A percentile compares a stretch with the other conserved stretches of the same genome.
phyloP scores from a whole-genome alignment of 495 filamentous ascomycete genomes.

The Penicillium soppii region DNA sequence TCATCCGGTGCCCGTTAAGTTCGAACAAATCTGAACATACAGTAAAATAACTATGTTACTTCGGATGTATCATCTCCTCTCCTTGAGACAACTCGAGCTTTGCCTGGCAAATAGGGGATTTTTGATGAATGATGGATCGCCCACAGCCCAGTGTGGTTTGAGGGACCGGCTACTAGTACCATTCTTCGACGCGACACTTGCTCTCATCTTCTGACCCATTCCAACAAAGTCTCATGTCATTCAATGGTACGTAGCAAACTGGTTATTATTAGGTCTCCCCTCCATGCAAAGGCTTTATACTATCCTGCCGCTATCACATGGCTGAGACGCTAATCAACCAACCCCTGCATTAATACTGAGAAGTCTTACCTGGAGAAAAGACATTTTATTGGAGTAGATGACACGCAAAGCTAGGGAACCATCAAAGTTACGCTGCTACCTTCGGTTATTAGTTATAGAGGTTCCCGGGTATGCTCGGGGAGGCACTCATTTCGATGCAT shows the following conservation, averaged over 20 bases:
- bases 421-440: not conserved
- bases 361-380: not conserved
- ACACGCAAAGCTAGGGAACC: not conserved
- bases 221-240: not conserved
- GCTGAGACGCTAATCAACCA: not conserved
- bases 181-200: not conserved
- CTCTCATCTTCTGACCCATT: not conserved
- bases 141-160: not conserved
- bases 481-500: not conserved
- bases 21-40: no score
- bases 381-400: not conserved
- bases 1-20: not conserved
- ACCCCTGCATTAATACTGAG: constrained; percentile 2
- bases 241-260: not conserved
- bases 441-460: not conserved
- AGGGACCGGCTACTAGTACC: not conserved
- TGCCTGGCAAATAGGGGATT: not conserved
- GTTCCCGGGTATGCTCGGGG: not conserved
- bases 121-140: not conserved
- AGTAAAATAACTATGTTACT: no score
- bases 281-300: not conserved
- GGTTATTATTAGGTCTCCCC: not conserved
- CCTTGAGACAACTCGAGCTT: not conserved
- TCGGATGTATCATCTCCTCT: not conserved
- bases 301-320: not conserved